Percentiles rank a stretch among this genome's conserved stretches.
Conservation (phyloP, 495 filamentous ascomycete species). For the Jackrogersella multiformis region DNA sequence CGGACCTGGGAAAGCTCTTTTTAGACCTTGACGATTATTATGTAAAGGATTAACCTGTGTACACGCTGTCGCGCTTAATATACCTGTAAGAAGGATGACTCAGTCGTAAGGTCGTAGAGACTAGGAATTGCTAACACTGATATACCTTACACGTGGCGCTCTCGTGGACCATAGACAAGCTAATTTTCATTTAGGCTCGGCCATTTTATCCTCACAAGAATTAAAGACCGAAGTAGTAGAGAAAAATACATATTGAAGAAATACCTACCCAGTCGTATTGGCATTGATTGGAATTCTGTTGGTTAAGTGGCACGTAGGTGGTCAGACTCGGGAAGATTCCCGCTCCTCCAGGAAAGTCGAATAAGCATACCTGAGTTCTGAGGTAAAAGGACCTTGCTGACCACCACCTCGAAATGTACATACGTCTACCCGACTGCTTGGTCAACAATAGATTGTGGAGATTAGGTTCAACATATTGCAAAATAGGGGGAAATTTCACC, state of each 20-base stretch:
- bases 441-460: conserved; percentile 27
- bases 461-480: conserved; percentile 24
- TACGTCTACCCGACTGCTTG: conserved; percentile 32
- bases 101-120: neutral
- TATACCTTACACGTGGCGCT: conserved; percentile 14
- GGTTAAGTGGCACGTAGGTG: neutral
- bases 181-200: neutral
- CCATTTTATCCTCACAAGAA: neutral
- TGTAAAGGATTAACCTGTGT: conserved; percentile 4
- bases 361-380: neutral
- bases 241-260: neutral
- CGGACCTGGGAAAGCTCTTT: conserved; percentile 11
- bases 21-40: neutral
- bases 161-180: neutral
- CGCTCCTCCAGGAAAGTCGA: conserved; percentile 16
- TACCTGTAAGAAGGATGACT: neutral
- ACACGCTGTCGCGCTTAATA: neutral
- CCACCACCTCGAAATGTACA: conserved; percentile 26
- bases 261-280: neutral
- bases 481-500: conserved; percentile 3
- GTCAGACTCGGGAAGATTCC: conserved; percentile 33
- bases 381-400: conserved; percentile 6
- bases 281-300: conserved; percentile 4
- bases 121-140: neutral
- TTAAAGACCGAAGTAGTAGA: conserved; percentile 9